Base-by-base conservation (phyloP, 176 grass and related monocot genomes). In the Echinochloa phyllopogon region DNA sequence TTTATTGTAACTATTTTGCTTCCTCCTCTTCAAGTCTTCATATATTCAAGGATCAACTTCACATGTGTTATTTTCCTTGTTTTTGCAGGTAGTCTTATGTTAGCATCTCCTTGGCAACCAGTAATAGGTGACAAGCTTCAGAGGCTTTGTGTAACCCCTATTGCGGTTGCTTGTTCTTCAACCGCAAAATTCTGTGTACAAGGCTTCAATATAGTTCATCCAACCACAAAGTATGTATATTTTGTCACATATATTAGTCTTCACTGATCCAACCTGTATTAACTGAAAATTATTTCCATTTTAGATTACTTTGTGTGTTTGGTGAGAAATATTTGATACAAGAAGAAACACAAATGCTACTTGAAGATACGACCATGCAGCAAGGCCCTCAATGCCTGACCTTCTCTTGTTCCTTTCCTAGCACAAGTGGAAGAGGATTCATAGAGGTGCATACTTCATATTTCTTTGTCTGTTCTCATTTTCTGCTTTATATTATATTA, bases 331-430 rank as follows among this genome's bases (percentile, higher is more conserved):
- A 94, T 87, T 88, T 98, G 79, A 69, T 87, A 63, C 89, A 98
- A 88, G 91, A 91, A 86, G 38, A 80, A 72, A 85, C 92, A 72
- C 83, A 82, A 85, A 76, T 48, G 71, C 67, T 98, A 80, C 39
- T 81, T 60, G 70, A 86, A 78, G 65, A 74, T 81, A 67, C 68
- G 57, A 63, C 42, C 40, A 55, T 78, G 48, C 78, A 86, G 40
- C 78, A 80, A 73, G 79, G 82, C 15, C 83, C 82, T 65, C 83
- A 98, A 60, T 90, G 91, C 66, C 38, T 98, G 43, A 89, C 82
- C 69, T 95, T 98, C 65, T 94, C 93, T 61, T 98, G 96, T 89
- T 93, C 83, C 18, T 78, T 98, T 57, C 91, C 93, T 68, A 87
- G 66, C 82, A 83, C 75, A 56, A 90, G 69, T 48, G 96, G 96